Evolutionary conservation across 805 yeast genomes (phyloP).

Genomic region (Brettanomyces sp.): DNA sequence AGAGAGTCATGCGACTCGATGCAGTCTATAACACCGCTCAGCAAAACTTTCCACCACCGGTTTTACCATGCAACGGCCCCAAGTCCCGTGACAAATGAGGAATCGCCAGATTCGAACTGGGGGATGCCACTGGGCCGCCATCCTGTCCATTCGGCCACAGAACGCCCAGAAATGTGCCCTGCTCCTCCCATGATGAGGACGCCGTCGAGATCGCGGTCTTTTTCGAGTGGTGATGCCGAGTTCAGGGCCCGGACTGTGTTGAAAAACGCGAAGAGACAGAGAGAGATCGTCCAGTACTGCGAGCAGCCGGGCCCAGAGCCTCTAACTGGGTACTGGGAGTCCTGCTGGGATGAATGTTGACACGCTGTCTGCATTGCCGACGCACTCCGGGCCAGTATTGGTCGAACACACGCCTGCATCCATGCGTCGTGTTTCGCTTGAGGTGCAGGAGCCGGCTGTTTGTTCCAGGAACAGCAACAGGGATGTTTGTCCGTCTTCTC

Average conservation of each 20-base stretch:
- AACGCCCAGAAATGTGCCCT: background rate
- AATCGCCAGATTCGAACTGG: background rate
- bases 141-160: constrained; percentile 2
- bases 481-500: too few species aligned
- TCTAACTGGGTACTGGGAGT: too few species aligned
- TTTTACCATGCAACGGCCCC: constrained; percentile 16
- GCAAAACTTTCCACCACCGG: constrained; percentile 13
- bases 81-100: constrained; percentile 1
- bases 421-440: too few species aligned
- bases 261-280: too few species aligned
- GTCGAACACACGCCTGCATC: background rate
- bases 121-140: background rate
- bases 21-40: constrained; percentile 15
- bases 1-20: constrained; percentile 4
- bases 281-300: too few species aligned
- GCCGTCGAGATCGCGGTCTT: too few species aligned
- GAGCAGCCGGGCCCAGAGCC: too few species aligned
- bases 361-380: background rate
- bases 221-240: too few species aligned
- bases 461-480: too few species aligned
- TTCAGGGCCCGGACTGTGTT: too few species aligned
- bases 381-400: background rate
- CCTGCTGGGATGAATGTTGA: too few species aligned
- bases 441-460: too few species aligned
- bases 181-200: background rate